These are phyloP conservation scores for Nakataea oryzae DNA, from an alignment of 2,329 filamentous ascomycete genomes.

Conservation along the genomic window DNA sequence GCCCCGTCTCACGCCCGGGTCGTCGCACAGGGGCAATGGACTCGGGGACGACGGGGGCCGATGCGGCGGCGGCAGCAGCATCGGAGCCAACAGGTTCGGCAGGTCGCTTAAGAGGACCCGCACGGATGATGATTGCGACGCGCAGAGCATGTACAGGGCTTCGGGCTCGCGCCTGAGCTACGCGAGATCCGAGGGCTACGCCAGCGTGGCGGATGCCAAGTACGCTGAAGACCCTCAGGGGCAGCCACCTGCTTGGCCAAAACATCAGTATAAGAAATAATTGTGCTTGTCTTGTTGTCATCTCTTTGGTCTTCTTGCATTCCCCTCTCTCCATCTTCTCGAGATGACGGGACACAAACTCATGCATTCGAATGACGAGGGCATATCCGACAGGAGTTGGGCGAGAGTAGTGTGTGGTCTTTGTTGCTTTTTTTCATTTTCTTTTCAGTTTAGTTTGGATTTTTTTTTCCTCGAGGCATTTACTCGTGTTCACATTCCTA, in stretches of 20 bases:
- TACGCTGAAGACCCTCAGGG: background rate
- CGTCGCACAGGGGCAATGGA: background rate
- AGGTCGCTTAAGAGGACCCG: background rate
- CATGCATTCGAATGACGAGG: background rate
- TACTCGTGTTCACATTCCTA: background rate
- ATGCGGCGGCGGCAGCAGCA: background rate
- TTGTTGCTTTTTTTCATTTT: background rate
- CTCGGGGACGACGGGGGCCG: no score
- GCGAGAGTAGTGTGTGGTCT: no score
- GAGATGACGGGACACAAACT: background rate
- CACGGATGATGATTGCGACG: background rate
- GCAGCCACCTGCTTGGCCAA: background rate
- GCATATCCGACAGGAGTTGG: background rate
- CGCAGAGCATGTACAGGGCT: background rate
- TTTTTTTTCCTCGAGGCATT: background rate
- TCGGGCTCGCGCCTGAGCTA: background rate
- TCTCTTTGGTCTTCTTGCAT: background rate
- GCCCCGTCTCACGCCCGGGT: background rate
- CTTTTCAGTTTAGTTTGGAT: background rate
- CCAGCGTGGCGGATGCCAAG: background rate
- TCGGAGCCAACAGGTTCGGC: background rate
- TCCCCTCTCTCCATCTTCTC: background rate
- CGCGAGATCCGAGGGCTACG: constrained; percentile 5
- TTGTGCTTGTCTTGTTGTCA: background rate
- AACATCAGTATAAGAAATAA: background rate